phyloP scores from a whole-genome alignment of 2,329 filamentous ascomycete species.

The Alternaria triticina region DNA sequence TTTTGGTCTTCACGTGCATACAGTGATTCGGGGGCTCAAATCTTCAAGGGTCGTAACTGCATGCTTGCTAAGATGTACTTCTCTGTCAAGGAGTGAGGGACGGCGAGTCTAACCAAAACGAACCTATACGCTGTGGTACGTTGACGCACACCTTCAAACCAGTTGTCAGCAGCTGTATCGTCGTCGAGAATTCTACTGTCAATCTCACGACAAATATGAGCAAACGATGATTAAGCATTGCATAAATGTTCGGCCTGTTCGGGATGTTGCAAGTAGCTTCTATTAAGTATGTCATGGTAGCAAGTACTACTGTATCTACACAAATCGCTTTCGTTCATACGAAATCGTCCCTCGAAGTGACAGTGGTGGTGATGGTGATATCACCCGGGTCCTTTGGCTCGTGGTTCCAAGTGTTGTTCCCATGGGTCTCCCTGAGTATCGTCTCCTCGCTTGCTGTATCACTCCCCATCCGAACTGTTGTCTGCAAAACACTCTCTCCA shows the following conservation, averaged over 20 bases:
- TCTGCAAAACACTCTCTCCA: conserved; percentile 22
- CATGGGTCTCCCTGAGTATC: conserved; percentile 26
- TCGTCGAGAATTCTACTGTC: neutral
- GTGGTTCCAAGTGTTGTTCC: conserved; percentile 1
- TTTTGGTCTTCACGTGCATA: neutral
- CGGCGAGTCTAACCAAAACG: neutral
- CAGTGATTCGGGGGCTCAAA: neutral
- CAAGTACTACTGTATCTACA: neutral
- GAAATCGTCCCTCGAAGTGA: conserved; percentile 11
- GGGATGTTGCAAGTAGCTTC: neutral
- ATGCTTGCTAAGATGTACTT: neutral
- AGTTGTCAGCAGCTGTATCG: neutral
- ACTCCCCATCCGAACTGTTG: conserved; percentile 27
- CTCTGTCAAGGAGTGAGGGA: neutral
- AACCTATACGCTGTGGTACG: neutral
- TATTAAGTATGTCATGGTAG: neutral
- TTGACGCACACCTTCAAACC: neutral
- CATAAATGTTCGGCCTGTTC: neutral
- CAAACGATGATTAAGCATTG: neutral
- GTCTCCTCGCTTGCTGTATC: conserved; percentile 38
- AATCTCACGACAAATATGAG: neutral
- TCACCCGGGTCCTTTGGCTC: conserved; percentile 15
- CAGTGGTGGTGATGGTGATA: conserved; percentile 18
- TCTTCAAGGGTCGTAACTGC: neutral
- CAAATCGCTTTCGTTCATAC: neutral